These are phyloP conservation scores for Trichoderma oligosporum DNA, from an alignment of 2,329 filamentous ascomycete genomes.

Conservation along the genomic window DNA sequence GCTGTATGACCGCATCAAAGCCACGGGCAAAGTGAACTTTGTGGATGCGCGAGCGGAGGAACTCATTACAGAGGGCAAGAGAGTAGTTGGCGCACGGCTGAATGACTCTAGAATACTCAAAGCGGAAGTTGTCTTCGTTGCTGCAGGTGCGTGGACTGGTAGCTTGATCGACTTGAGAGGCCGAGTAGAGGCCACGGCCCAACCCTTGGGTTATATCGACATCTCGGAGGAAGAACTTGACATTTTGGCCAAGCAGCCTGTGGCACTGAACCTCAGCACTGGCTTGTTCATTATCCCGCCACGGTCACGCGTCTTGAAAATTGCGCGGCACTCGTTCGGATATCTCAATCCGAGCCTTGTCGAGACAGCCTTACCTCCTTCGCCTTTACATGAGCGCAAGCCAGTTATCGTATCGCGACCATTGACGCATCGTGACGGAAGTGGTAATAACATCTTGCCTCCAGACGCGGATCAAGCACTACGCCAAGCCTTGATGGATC, in stretches of 20 bases:
- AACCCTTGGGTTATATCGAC: conserved; percentile 72
- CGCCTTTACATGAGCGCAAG: conserved; percentile 26
- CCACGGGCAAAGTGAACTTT: conserved; percentile 54
- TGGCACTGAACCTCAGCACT: conserved; percentile 66
- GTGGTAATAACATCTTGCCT: conserved; percentile 47
- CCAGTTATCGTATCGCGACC: conserved; percentile 37
- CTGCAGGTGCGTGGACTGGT: conserved; percentile 83
- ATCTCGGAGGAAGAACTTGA: conserved; percentile 69
- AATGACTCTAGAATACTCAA: conserved; percentile 36
- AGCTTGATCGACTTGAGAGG: conserved; percentile 73
- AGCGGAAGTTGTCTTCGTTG: conserved; percentile 73
- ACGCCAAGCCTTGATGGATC: conserved; percentile 55
- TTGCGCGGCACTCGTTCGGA: conserved; percentile 66
- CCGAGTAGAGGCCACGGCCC: conserved; percentile 74
- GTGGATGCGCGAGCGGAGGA: conserved; percentile 47
- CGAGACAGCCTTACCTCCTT: conserved; percentile 33
- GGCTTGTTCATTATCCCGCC: conserved; percentile 76
- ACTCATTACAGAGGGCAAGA: conserved; percentile 39
- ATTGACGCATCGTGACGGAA: conserved; percentile 37
- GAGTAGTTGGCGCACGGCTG: conserved; percentile 51
- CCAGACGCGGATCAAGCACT: conserved; percentile 59
- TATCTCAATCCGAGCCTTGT: conserved; percentile 54
- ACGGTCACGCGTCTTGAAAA: conserved; percentile 57
- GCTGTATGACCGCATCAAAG: conserved; percentile 53
- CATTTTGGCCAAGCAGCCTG: conserved; percentile 61